Evolutionary conservation across 225 moss, liverwort and hornwort species (phyloP), one percentile per base, ranked within the genome.

Genomic region (Climacium dendroides): DNA sequence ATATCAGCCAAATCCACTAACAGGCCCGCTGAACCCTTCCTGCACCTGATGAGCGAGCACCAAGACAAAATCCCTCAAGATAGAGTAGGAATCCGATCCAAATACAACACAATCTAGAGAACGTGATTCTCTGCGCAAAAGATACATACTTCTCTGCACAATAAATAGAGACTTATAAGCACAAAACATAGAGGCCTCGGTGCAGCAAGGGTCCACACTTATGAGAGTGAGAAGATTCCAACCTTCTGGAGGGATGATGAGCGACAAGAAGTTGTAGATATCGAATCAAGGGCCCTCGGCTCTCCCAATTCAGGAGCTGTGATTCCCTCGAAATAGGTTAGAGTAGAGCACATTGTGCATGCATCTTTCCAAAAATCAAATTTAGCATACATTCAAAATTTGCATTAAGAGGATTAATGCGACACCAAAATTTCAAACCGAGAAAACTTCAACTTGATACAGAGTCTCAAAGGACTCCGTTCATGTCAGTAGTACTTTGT

Each of bases 181-280:
- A 77, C 84, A 65, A 64, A 79, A 69, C 58, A 82, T 60, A 34
- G 52, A 82, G 67, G 79, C 34, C 60, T 83, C 52, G 59, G 37
- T 65, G 72, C 72, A 66, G 81, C 79, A 70, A 83, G 73, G 47
- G 80, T 75, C 39, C 63, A 80, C 39, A n/a, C 23, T 86, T 35
- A 65, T 59, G 59, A 58, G 59, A 9, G 37, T 62, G 55, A 30
- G 41, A 80, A 61, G 55, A 53, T 50, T 77, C 71, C 16, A 45
- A 98, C 98, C 98, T 94, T 92, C 73, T 95, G 5, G 98, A 98
- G 79, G 98, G 98, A 80, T 98, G 98, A 85, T 96, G 93, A 80
- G 92, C 94, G 59, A 96, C 92, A 87, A 98, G 88, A 64, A 98
- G 96, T 77, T 97, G 95, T 83, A 98, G 80, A 88, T 94, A 98